phyloP scores from a whole-genome alignment of 352 stramenopile genomes.

The Globisporangium radiosum region DNA sequence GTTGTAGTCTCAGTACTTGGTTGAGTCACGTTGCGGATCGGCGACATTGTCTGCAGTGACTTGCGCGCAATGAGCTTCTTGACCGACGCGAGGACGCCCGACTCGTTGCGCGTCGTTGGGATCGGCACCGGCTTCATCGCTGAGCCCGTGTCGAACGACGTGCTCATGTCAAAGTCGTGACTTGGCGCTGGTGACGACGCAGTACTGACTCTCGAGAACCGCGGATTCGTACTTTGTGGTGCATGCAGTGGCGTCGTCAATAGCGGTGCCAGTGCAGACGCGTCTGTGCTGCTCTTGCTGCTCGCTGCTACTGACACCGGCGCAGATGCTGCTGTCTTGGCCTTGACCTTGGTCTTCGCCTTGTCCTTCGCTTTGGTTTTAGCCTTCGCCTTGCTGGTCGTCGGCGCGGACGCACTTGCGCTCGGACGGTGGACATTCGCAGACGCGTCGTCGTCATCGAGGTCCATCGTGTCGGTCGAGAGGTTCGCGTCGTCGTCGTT shows the following conservation, averaged over 20 bases:
- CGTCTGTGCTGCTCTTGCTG: neutral
- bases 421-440: no score
- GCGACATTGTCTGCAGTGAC: slow-evolving; percentile 9
- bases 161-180: slow-evolving; percentile 15
- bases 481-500: slow-evolving; percentile 13
- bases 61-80: slow-evolving; percentile 11
- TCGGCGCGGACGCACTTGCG: no score
- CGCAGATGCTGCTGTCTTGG: neutral
- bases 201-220: slow-evolving; percentile 14
- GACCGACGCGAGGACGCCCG: slow-evolving; percentile 18
- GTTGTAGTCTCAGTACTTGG: no score
- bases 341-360: neutral
- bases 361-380: neutral
- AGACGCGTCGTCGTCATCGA: slow-evolving; percentile 9
- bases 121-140: slow-evolving; percentile 25
- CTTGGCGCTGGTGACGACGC: slow-evolving; percentile 15
- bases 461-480: slow-evolving; percentile 19
- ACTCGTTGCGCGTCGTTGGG: slow-evolving; percentile 12
- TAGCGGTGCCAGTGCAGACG: neutral
- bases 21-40: neutral
- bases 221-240: neutral
- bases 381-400: neutral
- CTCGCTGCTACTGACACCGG: neutral
- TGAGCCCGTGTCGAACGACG: slow-evolving; percentile 14
- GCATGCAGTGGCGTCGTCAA: slow-evolving; percentile 7